Evolutionary conservation across 495 filamentous ascomycete genomes (phyloP).

Genomic region (Lepidopterella palustris): DNA sequence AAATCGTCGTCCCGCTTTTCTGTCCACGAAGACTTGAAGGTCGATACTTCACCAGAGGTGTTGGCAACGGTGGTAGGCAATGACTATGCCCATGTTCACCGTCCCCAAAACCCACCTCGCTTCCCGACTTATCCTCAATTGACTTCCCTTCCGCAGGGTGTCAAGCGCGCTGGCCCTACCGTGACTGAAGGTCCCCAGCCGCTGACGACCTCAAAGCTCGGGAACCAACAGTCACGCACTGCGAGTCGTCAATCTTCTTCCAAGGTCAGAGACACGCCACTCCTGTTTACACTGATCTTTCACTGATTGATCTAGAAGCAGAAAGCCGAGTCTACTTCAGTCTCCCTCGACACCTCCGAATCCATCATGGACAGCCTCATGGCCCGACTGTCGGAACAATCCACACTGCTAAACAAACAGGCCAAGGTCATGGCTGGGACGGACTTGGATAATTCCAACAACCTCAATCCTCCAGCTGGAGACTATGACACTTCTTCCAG

Average conservation of each 20-base stretch:
- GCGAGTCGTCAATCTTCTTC: conserved; percentile 4
- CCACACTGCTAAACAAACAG: conserved; percentile 50
- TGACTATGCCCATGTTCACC: conserved; percentile 5
- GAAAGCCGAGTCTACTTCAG: conserved; percentile 37
- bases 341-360: conserved; percentile 35
- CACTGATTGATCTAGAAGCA: conserved; percentile 48
- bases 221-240: conserved; percentile 32
- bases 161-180: conserved; percentile 22
- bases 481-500: conserved; percentile 40
- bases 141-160: conserved; percentile 24
- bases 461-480: conserved; percentile 12
- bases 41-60: conserved; percentile 23
- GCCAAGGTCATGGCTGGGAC: conserved; percentile 31
- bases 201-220: conserved; percentile 40
- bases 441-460: conserved; percentile 1
- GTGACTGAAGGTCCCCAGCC: conserved; percentile 24
- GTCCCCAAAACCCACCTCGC: conserved; percentile 1
- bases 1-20: conserved; percentile 19
- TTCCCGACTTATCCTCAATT: conserved; percentile 12
- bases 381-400: conserved; percentile 62
- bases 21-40: conserved; percentile 19
- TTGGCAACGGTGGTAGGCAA: conserved; percentile 24
- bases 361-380: conserved; percentile 52
- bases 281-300: neutral
- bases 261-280: conserved; percentile 29